Evolutionary conservation across 2,329 filamentous ascomycete species (phyloP), one percentile per base, ranked within the genome.

Genomic region (Esteya vermicola): DNA sequence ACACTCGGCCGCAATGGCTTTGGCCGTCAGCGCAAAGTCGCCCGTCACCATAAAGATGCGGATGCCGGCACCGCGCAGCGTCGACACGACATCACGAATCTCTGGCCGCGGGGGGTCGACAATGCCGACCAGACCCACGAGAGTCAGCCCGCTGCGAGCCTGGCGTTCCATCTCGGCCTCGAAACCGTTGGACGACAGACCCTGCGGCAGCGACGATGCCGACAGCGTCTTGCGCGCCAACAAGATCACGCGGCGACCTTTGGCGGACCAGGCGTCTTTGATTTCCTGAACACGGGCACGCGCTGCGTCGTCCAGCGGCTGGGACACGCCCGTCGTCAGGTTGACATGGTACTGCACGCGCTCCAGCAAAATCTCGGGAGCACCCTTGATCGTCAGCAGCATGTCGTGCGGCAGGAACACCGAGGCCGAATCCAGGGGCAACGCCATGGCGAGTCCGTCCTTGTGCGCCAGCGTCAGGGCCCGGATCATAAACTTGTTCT

Each of bases 1-100:
- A 44, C 79, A 83, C 40, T 85, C 73, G 4, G 70, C 64, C 0
- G 81, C 80, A 45, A 88, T 85, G 1, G 81, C 78, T 45, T 75
- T 67, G 0, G 82, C 81, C 0, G 82, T 88, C 14, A 85, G 66
- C 21, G 78, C 77, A 53, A 82, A 85, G 51, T 88, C 82, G 9
- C 82, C 81, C 1, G 82, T 88, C 0, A 86, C 81, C 81, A 88
- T 88, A 56, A 82, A 79, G 23, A 85, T 75, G n/a, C 77, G 66
- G 40, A 88, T 80, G 2, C 79, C 78, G 4, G 83, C 82, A 1
- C 71, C 65, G 12, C 80, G 70, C 14, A 85, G 63, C 1, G 70
- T 81, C n/a, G 63, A 59, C 32, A 85, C 72, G 0, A 80, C 75
- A 3, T 68, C 70, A 0, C 70, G 75, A 4, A 84, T 84, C 53